Conservation (phyloP, 768 basidiomycete genomes). For the Melanogaster broomeanus region DNA sequence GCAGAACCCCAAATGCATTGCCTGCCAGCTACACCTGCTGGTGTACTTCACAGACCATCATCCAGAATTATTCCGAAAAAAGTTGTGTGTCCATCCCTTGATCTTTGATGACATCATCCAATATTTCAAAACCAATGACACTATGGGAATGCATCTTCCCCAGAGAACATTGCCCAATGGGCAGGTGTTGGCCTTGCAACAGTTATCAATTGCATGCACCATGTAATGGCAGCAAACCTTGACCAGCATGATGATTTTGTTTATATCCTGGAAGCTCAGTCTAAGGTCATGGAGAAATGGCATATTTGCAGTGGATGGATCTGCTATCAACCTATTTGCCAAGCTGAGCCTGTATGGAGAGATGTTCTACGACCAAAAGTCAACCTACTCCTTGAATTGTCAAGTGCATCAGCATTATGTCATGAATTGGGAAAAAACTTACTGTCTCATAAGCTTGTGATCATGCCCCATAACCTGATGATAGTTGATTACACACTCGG, state of each 20-base stretch:
- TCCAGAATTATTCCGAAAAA: no score
- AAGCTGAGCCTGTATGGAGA: conserved; percentile 1
- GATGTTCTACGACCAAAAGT: conserved; percentile 15
- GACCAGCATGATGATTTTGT: conserved; percentile 1
- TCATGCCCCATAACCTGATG: conserved; percentile 8
- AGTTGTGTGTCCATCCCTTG: no score
- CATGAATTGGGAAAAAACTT: no score
- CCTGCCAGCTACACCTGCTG: no score
- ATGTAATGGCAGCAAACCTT: background rate
- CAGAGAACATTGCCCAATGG: conserved; percentile 7
- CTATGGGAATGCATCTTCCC: conserved; percentile 21
- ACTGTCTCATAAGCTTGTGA: background rate
- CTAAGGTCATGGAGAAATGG: conserved; percentile 29
- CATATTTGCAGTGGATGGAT: no score
- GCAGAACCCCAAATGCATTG: no score
- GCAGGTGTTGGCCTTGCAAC: background rate
- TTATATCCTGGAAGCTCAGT: background rate
- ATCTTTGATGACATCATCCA: no score
- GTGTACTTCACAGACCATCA: no score
- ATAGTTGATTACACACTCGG: conserved; percentile 6
- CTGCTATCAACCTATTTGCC: conserved; percentile 12
- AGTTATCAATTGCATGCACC: conserved; percentile 3
- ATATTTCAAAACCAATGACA: conserved; percentile 31
- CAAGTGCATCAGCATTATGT: no score
- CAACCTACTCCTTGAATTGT: no score